A percentile compares a stretch with the other conserved stretches of the same genome.
These are phyloP conservation scores for Aureobasidium zeae DNA, from an alignment of 2,329 filamentous ascomycete genomes.

Conservation along the genomic window DNA sequence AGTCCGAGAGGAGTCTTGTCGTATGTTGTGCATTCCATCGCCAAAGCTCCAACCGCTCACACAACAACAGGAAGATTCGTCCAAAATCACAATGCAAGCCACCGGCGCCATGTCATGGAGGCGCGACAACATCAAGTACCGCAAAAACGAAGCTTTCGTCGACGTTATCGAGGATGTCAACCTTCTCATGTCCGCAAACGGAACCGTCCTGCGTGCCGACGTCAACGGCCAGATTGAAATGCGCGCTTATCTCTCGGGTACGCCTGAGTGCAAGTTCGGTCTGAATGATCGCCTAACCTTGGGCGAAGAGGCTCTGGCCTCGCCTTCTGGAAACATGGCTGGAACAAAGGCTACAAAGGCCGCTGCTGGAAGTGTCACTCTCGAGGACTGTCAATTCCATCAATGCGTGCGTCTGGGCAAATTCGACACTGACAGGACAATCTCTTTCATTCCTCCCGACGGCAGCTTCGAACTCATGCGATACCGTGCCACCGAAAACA, in stretches of 20 bases:
- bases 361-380: conserved; percentile 84
- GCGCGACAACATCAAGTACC: conserved; percentile 94
- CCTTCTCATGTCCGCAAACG: conserved; percentile 95
- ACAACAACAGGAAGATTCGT: conserved; percentile 61
- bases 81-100: conserved; percentile 98
- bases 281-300: conserved; percentile 90
- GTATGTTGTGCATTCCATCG: no score
- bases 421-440: conserved; percentile 93
- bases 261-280: conserved; percentile 97
- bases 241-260: conserved; percentile 93
- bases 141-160: conserved; percentile 98
- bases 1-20: conserved; percentile 55
- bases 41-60: conserved; percentile 41
- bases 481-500: conserved; percentile 95
- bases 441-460: conserved; percentile 92
- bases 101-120: conserved; percentile 96
- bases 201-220: conserved; percentile 87
- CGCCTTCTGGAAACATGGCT: conserved; percentile 65
- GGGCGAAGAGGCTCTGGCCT: conserved; percentile 52
- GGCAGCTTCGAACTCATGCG: conserved; percentile 98
- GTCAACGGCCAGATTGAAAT: conserved; percentile 97
- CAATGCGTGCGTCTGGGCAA: conserved; percentile 97
- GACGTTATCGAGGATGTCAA: conserved; percentile 99
- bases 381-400: conserved; percentile 98
- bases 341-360: conserved; percentile 88